A percentile compares a stretch with the other conserved stretches of the same genome.
These are phyloP conservation scores for Citrus medica DNA, from an alignment of 345 rosid species.

Conservation along the genomic window DNA sequence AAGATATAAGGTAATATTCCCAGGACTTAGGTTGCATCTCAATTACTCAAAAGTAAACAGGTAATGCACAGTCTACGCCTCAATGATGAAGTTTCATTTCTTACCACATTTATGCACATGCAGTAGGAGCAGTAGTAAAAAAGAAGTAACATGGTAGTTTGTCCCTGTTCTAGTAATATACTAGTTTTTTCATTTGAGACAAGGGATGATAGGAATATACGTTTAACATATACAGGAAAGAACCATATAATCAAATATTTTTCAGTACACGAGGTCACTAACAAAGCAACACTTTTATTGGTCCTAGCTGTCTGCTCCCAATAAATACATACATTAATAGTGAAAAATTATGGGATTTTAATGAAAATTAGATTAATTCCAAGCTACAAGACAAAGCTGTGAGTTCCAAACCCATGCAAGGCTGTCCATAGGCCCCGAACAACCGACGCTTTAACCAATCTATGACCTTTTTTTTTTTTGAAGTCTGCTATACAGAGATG, in stretches of 20 bases:
- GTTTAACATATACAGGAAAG: not conserved
- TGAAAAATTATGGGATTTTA: not conserved
- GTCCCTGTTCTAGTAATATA: not conserved
- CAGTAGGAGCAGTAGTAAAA: not conserved
- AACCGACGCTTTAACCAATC: not conserved
- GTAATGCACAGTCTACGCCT: not conserved
- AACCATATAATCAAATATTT: not conserved
- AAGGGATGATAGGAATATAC: not conserved
- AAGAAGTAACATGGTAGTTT: not conserved
- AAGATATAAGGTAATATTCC: not conserved
- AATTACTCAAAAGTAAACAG: not conserved
- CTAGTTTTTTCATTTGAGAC: not conserved
- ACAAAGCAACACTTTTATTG: not conserved
- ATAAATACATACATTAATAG: not conserved
- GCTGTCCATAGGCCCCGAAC: not conserved
- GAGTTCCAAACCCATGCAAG: not conserved
- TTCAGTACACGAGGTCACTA: not conserved
- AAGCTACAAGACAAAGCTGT: not conserved
- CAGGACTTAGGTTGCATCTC: not conserved
- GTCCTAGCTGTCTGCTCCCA: not conserved
- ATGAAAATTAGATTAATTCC: not conserved
- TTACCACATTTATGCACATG: not conserved
- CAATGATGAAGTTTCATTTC: not conserved
- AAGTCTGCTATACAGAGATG: no score
- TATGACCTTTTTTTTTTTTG: not conserved